Base-by-base conservation (phyloP, 2,329 filamentous ascomycete genomes). In the Zymoseptoria tritici region DNA sequence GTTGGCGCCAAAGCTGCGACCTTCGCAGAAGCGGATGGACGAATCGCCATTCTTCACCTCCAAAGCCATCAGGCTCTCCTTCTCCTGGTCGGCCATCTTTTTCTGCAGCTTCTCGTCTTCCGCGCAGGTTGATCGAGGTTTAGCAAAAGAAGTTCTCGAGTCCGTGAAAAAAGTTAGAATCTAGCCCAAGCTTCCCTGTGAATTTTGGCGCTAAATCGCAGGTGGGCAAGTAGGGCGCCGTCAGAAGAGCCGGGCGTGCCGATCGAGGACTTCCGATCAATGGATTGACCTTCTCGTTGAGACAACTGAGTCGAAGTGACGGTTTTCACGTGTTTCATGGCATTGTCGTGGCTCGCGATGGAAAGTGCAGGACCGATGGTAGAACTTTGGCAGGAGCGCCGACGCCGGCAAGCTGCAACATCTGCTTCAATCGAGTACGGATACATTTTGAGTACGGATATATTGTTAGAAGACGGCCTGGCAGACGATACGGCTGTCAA, bases 1-100 rank as follows among this genome's bases (percentile, higher is more conserved):
- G 72, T 90, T 83, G 65, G 93, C 92, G 77, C 94, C 94, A 75
- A 99, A 99, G 83, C 91, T 96, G 81, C 90, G 91, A 69, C 94
- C 94, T 75, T 95, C 90, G 81, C 91, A 96, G 73, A 91, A 71
- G 60, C 73, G 72, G 57, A 73, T 64, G 60, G 62, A 61, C 29
- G 68, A 84, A 60, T 88, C 85, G 77, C 92, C 91, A 81, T 97
- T 92, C 76, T 94, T 83, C 68, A 99, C 87, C 81, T 99, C 93
- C 67, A 99, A 88, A 75, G 88, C 89, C 79, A 95, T 83, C 60
- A 64, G 62, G 60, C 62, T 65, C 64, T 67, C 65, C 60, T 64
- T 61, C 62, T 66, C 62, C 60, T 67, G 67, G 54, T 63, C 65
- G 46, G 65, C 64, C 69, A 70, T 71, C 50, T 62, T 62, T 55